These are phyloP conservation scores for Pelargonium exstipulatum DNA, from an alignment of 441 rosid genomes.

Conservation along the genomic window DNA sequence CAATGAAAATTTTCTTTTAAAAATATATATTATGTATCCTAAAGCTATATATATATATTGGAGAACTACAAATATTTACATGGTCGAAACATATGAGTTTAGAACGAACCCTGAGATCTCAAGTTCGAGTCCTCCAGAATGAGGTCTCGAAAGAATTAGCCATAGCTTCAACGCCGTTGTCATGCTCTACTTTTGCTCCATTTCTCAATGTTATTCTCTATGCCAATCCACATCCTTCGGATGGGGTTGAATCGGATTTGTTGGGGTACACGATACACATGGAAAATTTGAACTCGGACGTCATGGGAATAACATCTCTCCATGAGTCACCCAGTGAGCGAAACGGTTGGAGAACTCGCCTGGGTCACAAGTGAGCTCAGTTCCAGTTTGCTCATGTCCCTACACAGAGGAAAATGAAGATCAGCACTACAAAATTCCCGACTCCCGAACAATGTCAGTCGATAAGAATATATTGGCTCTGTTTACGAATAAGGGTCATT, in stretches of 20 bases:
- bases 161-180: not conserved
- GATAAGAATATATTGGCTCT: not conserved
- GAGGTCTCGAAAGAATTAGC: not conserved
- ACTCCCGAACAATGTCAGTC: too few species aligned
- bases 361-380: conserved; percentile 19
- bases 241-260: conserved; percentile 27
- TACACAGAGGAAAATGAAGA: conserved; percentile 11
- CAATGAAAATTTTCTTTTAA: too few species aligned
- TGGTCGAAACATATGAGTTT: too few species aligned
- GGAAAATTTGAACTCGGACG: conserved; percentile 19
- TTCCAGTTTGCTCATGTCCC: conserved; percentile 37
- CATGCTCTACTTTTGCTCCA: not conserved
- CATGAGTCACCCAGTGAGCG: conserved; percentile 60
- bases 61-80: too few species aligned
- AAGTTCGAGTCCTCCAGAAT: too few species aligned
- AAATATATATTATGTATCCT: too few species aligned
- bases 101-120: too few species aligned
- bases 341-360: conserved; percentile 46
- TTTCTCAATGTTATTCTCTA: not conserved
- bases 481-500: too few species aligned
- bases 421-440: too few species aligned
- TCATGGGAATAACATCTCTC: conserved; percentile 41
- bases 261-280: too few species aligned
- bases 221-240: conserved; percentile 47
- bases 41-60: too few species aligned